phyloP scores from a whole-genome alignment of 306 rosid genomes.

The Cucumis cinereus region DNA sequence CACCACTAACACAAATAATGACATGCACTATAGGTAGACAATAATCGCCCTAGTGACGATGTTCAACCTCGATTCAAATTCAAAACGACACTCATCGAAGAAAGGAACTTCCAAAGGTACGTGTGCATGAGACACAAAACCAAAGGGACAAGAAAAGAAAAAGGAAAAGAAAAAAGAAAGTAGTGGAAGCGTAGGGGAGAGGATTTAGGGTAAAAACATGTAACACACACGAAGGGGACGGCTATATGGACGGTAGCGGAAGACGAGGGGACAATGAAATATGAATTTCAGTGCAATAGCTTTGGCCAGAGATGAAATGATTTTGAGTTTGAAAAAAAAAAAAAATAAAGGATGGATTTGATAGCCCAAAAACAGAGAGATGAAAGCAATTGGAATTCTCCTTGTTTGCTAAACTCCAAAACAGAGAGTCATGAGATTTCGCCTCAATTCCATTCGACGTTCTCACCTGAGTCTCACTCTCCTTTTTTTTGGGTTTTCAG shows the following conservation, averaged over 20 bases:
- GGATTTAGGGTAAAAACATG: too few relatives aligned
- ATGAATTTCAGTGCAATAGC: not conserved
- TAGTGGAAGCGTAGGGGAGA: not conserved
- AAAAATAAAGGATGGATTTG: not conserved
- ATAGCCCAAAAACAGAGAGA: not conserved
- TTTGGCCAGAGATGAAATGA: not conserved
- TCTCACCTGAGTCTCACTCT: not conserved
- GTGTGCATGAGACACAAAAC: not conserved
- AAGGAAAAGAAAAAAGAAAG: not conserved
- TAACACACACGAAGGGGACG: not conserved
- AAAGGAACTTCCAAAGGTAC: not conserved
- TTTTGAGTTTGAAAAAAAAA: not conserved
- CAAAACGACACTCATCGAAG: too few relatives aligned
- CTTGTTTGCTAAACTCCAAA: slow-evolving; percentile 1
- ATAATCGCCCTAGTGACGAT: not conserved
- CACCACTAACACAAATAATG: too few relatives aligned
- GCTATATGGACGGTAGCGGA: not conserved
- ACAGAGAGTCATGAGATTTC: not conserved
- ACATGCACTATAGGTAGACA: too few relatives aligned
- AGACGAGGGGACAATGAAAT: not conserved
- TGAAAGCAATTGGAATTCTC: not conserved
- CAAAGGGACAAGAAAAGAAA: not conserved
- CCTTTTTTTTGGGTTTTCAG: not conserved
- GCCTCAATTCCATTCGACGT: not conserved
- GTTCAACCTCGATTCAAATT: too few relatives aligned